Conservation (phyloP, 805 yeast genomes). For the Metschnikowia borealis region DNA sequence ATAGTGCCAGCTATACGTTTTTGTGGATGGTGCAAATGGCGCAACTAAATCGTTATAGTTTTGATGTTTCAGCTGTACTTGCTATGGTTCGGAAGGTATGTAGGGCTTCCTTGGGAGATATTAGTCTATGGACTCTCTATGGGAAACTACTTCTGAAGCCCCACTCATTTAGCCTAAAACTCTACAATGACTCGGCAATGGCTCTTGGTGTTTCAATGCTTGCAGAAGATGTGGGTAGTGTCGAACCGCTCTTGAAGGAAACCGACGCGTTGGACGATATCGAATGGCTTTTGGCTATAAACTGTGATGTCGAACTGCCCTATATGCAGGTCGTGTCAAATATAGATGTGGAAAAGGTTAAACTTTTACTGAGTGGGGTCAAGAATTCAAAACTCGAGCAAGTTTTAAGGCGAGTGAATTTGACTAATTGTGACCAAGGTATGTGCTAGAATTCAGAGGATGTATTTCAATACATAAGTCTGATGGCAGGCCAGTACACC, state of each 20-base stretch:
- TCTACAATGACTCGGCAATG: neutral
- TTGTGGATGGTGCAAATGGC: conserved; percentile 23
- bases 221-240: no score
- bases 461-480: neutral
- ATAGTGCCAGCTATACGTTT: conserved; percentile 33
- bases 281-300: conserved; percentile 15
- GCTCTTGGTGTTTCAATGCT: neutral
- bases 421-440: no score
- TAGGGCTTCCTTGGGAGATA: conserved; percentile 14
- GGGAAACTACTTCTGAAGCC: conserved; percentile 3
- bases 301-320: conserved; percentile 12
- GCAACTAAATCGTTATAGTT: conserved; percentile 5
- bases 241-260: neutral
- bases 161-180: neutral
- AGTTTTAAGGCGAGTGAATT: neutral
- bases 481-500: conserved; percentile 1
- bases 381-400: neutral
- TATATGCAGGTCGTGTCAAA: conserved; percentile 6
- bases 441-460: no score
- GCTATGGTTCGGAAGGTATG: conserved; percentile 7
- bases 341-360: neutral
- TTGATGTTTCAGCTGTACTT: conserved; percentile 8
- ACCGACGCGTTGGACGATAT: conserved; percentile 3
- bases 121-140: conserved; percentile 18
- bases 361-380: neutral